These are phyloP conservation scores for Trametes gibbosa DNA, from an alignment of 768 basidiomycete genomes.

Conservation along the genomic window DNA sequence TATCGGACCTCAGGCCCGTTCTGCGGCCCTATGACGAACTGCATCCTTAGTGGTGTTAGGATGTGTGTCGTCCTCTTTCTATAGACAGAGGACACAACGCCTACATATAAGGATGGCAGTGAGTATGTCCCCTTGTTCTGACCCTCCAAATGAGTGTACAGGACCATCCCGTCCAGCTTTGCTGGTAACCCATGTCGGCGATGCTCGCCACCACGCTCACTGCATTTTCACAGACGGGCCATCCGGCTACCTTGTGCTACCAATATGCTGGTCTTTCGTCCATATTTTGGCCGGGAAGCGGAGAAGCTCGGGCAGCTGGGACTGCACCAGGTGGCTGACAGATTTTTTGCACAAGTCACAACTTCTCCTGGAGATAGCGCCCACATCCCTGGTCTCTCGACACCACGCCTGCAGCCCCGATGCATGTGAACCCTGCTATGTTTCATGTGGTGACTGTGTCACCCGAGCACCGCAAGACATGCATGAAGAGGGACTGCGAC, in stretches of 20 bases:
- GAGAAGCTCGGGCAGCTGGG: not conserved
- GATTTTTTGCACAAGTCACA: not conserved
- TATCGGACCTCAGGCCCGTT: not conserved
- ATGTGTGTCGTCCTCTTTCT: not conserved
- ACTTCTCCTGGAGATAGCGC: not conserved
- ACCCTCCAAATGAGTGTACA: not conserved
- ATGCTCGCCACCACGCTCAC: not conserved
- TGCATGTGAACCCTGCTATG: not conserved
- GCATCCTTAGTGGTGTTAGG: not conserved
- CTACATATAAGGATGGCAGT: not conserved
- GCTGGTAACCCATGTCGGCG: not conserved
- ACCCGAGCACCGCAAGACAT: not conserved
- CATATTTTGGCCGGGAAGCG: not conserved
- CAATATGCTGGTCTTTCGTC: not conserved
- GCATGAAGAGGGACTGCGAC: not conserved
- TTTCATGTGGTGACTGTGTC: not conserved
- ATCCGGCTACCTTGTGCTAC: not conserved
- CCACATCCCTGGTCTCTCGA: not conserved
- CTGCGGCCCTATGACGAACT: not conserved
- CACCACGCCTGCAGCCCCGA: not conserved
- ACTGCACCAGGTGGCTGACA: not conserved
- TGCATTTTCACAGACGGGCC: not conserved
- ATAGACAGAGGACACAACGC: not conserved
- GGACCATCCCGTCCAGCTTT: not conserved
- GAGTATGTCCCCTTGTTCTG: not conserved